These are phyloP conservation scores for Uromyces viciae-fabae DNA, from an alignment of 1,284 basidiomycete genomes.

Conservation along the genomic window DNA sequence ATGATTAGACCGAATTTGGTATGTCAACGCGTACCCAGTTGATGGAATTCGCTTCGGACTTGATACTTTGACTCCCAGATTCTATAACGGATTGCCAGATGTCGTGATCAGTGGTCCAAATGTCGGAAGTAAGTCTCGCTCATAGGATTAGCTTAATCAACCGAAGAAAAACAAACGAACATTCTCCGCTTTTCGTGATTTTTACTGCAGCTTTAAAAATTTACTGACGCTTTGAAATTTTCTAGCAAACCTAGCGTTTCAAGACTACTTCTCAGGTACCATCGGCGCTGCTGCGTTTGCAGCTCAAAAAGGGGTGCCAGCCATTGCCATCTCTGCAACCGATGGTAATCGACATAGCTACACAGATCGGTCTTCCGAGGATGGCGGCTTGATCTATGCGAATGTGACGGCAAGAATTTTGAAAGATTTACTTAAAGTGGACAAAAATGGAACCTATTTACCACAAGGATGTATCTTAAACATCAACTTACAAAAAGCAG, in stretches of 20 bases:
- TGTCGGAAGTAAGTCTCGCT: constrained; percentile 21
- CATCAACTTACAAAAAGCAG: constrained; percentile 33
- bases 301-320: constrained; percentile 3
- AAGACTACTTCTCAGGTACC: constrained; percentile 40
- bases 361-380: background rate
- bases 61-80: background rate
- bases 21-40: constrained; percentile 33
- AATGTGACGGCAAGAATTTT: constrained; percentile 19
- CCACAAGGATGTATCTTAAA: constrained; percentile 14
- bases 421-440: background rate
- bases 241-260: constrained; percentile 15
- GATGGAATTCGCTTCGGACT: constrained; percentile 41
- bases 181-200: no score
- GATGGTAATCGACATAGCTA: constrained; percentile 22
- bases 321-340: constrained; percentile 27
- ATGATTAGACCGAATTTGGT: constrained; percentile 28
- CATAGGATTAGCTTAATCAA: background rate
- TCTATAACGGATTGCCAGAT: background rate
- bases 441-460: background rate
- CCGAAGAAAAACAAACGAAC: background rate
- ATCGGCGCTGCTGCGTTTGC: constrained; percentile 23
- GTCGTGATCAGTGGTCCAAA: constrained; percentile 33
- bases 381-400: constrained; percentile 23
- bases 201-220: background rate
- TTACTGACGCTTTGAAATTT: background rate